Evolutionary conservation across 2,329 filamentous ascomycete species (phyloP), one percentile per base, ranked within the genome.

Genomic region (Ceratocystis cacaofunesta): DNA sequence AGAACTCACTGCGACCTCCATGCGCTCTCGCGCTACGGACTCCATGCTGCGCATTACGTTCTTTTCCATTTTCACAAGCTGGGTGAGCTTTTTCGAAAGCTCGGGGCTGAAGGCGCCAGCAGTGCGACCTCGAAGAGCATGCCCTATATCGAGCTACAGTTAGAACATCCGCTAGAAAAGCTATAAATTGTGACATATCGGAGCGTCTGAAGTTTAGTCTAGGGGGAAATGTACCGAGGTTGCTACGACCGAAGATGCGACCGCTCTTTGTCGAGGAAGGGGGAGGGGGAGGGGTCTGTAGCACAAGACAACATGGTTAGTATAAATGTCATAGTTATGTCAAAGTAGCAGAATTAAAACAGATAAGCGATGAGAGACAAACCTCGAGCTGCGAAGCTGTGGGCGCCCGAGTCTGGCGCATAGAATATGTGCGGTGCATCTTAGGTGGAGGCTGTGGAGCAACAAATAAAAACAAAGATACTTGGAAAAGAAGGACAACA

Each of bases 51-150:
- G 90, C 94, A 99, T 99, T 66, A 96, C 90, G 75, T 99, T 97
- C 86, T 99, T 99, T 80, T 99, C 94, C 94, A 99, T 99, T 85
- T 99, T 99, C 69, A 99, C 94, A 64, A 99, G 84, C 79, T 95
- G 90, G 50, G 92, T 90, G 69, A 99, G 86, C 83, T 99, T 99
- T 84, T 96, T 96, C 67, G 94, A 88, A 67, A 99, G 86, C 72
- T 99, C 94, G 66, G 92, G 84, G 69, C 84, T 83, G 70, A 90
- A 91, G 71, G 88, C 86, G 70, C 88, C 89, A 69, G 88, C 87
- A 55, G 86, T 82, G 73, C 87, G 87, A 73, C 85, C 83, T 71
- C 89, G 84, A 74, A 91, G 84, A 68, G 82, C 82, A 82, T 86
- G 84, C 69, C 82, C 82, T 84, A 61, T 22, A 60, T 30, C 36